Evolutionary conservation across 2,329 filamentous ascomycete genomes (phyloP), one percentile per base, ranked within the genome.

Genomic region (Claviceps citrina): DNA sequence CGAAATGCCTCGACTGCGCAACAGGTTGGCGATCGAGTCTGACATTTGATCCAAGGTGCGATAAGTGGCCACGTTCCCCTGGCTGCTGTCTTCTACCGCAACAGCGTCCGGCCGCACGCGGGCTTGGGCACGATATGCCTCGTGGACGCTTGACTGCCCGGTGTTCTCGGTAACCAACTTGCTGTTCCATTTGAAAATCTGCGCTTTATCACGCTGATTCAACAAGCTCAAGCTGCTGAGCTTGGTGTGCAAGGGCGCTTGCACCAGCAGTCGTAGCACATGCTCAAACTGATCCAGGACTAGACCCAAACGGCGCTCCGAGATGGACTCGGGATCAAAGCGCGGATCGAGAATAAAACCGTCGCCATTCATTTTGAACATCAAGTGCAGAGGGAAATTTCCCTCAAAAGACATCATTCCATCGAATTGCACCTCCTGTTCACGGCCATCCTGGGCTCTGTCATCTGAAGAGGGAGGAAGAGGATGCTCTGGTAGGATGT

Each of bases 231-330:
- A 16, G 18, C 22, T 30, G 12, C 30, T 25, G 12, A 42, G 25
- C 9, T 15, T 36, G 5, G 25, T 18, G 8, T 33, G 12, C 7
- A 19, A 15, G 1, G 18, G 22, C 5, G 37, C 24, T 16, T 39
- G 31, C n/a, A 36, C 3, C 20, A 43, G n/a, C 3, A 28, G 9
- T 4, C n/a, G 25, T 9, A 43, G 18, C 13, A 28, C 30, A 19
- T 43, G 41, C 10, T 43, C 36, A 20, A 43, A 43, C 13, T 43
- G 41, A 13, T 39, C 31, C 27, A 43, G 18, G 3, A 36, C 33
- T 16, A 27, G 36, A 10, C 32, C 20, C 27, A 42, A 16, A 15
- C 15, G 28, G 3, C 9, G 12, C 27, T 39, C 32, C 9, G 30
- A 34, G 6, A 42, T 39, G 26, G 32, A 20, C 12, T 4, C 2